These are phyloP conservation scores for Dissophora ornata DNA, from an alignment of 192 early-diverging fungal genomes.

Conservation along the genomic window DNA sequence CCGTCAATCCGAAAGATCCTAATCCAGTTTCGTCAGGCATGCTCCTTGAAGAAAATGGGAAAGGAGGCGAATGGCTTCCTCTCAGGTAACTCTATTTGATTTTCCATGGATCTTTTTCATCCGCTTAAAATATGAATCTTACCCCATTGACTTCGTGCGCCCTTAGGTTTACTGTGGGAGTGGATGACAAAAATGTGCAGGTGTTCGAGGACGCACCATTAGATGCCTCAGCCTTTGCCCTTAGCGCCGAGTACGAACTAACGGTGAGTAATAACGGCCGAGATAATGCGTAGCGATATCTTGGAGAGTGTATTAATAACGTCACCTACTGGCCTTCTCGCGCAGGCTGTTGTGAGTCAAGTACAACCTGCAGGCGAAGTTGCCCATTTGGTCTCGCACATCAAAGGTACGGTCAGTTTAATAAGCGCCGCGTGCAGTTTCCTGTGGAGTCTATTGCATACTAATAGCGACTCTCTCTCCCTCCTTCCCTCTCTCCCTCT, in stretches of 20 bases:
- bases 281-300: no score
- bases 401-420: constrained; percentile 60
- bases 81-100: no score
- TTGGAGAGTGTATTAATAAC: no score
- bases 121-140: no score
- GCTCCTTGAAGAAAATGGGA: constrained; percentile 39
- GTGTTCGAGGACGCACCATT: constrained; percentile 51
- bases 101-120: no score
- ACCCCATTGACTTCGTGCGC: no score
- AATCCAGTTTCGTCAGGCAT: constrained; percentile 55
- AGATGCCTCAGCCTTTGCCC: constrained; percentile 36
- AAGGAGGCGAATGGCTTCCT: constrained; percentile 61
- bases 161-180: constrained; percentile 62
- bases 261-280: constrained; percentile 59
- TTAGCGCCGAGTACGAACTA: constrained; percentile 71
- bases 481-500: no score
- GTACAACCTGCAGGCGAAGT: constrained; percentile 66
- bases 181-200: constrained; percentile 56
- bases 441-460: no score
- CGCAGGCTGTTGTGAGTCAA: constrained; percentile 68
- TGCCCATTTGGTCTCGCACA: constrained; percentile 77
- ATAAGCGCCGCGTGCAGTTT: no score
- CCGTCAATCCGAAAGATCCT: constrained; percentile 66
- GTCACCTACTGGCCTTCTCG: not conserved
- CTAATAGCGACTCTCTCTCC: no score